Conservation (phyloP, 1,284 basidiomycete species). For the Ceratobasidium papillatum region DNA sequence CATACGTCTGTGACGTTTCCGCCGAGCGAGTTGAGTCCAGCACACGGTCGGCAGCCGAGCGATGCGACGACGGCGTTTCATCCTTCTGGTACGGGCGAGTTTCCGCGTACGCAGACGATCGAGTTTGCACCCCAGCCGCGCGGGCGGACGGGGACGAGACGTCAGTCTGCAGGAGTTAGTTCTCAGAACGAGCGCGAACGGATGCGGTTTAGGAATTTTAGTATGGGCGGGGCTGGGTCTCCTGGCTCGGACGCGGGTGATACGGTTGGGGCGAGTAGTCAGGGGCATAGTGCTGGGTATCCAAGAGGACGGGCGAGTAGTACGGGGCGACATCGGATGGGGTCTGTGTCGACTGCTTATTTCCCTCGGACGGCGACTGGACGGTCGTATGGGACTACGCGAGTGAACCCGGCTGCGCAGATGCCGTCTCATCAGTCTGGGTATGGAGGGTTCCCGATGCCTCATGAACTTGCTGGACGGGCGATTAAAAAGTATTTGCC, state of each 20-base stretch:
- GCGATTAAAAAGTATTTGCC: slow-evolving; percentile 68
- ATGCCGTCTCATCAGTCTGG: slow-evolving; percentile 48
- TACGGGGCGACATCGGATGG: slow-evolving; percentile 40
- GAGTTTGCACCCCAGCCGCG: slow-evolving; percentile 56
- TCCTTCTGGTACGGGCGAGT: slow-evolving; percentile 45
- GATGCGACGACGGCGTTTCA: background rate
- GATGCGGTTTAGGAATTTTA: slow-evolving; percentile 41
- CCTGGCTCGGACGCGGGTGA: slow-evolving; percentile 32
- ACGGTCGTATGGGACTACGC: slow-evolving; percentile 21
- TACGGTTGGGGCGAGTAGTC: slow-evolving; percentile 17
- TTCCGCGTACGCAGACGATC: slow-evolving; percentile 64
- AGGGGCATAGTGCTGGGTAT: slow-evolving; percentile 10
- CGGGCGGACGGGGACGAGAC: slow-evolving; percentile 39
- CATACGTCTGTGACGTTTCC: background rate
- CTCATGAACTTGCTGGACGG: slow-evolving; percentile 64
- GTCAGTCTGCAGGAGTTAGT: slow-evolving; percentile 49
- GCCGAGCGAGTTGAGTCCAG: background rate
- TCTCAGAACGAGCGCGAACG: slow-evolving; percentile 49
- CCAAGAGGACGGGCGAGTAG: background rate
- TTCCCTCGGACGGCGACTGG: slow-evolving; percentile 52
- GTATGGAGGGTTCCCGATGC: slow-evolving; percentile 92
- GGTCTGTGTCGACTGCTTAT: slow-evolving; percentile 52
- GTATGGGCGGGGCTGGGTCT: slow-evolving; percentile 37
- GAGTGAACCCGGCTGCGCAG: slow-evolving; percentile 1
- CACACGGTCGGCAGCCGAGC: slow-evolving; percentile 18